These are phyloP conservation scores for Phytopythium boreale DNA, from an alignment of 352 stramenopile species.

Conservation along the genomic window DNA sequence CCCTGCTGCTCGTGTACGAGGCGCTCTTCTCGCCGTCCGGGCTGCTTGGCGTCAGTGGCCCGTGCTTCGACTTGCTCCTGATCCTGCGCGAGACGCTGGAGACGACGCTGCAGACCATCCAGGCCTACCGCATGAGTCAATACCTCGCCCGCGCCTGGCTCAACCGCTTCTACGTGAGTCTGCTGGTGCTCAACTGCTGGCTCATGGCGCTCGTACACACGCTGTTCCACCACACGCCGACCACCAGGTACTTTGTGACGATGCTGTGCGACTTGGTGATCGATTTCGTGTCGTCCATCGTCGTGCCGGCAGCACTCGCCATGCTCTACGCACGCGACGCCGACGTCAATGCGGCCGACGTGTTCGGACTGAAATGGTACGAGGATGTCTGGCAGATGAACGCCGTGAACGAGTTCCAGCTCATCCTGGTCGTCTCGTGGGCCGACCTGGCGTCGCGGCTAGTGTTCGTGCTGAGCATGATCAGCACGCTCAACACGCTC, in stretches of 20 bases:
- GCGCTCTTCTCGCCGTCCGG: constrained; percentile 21
- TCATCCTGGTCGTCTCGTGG: constrained; percentile 34
- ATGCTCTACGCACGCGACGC: constrained; percentile 3
- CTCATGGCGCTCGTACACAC: constrained; percentile 29
- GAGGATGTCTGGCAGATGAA: constrained; percentile 37
- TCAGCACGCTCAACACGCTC: constrained; percentile 31
- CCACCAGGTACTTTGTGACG: constrained; percentile 16
- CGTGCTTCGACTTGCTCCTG: constrained; percentile 25
- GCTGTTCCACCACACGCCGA: constrained; percentile 12
- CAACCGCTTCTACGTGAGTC: constrained; percentile 12
- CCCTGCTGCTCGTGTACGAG: not conserved
- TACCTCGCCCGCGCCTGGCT: not conserved
- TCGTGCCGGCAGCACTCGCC: constrained; percentile 21
- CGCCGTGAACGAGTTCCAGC: constrained; percentile 40
- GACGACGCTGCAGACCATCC: constrained; percentile 6
- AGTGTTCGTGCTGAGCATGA: constrained; percentile 27
- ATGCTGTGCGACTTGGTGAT: constrained; percentile 34
- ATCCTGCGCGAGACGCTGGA: constrained; percentile 10
- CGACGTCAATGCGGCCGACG: not conserved
- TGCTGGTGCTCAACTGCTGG: constrained; percentile 19
- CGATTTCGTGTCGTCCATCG: constrained; percentile 35
- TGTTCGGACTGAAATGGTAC: constrained; percentile 30
- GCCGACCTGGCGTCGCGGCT: constrained; percentile 20
- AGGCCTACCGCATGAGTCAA: constrained; percentile 15
- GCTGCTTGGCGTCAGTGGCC: constrained; percentile 23